Evolutionary conservation across 306 rosid genomes (phyloP).

Genomic region (Sicyos baderoa): DNA sequence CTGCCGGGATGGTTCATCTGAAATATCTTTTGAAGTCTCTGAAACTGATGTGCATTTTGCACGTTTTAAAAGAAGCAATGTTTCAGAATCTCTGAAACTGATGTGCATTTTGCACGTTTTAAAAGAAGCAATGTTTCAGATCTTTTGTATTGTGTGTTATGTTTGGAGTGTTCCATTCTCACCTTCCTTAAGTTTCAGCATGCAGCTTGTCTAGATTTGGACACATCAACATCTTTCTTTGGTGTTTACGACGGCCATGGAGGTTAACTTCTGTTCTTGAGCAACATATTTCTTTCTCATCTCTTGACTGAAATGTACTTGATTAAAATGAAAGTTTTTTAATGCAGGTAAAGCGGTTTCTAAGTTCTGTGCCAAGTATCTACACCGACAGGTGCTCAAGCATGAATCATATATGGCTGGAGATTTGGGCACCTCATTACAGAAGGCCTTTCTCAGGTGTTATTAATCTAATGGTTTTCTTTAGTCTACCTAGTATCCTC

Average conservation of each 20-base stretch:
- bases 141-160: neutral
- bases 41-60: neutral
- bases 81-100: neutral
- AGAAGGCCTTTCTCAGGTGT: conserved; percentile 90
- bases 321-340: neutral
- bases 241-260: conserved; percentile 99
- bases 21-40: conserved; percentile 5
- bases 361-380: conserved; percentile 87
- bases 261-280: conserved; percentile 36
- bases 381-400: conserved; percentile 68
- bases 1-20: neutral
- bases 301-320: neutral
- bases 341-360: conserved; percentile 90
- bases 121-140: neutral
- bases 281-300: neutral
- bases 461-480: neutral
- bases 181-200: conserved; percentile 46
- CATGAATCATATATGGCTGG: conserved; percentile 71
- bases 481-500: neutral
- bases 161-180: conserved; percentile 7
- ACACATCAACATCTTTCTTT: conserved; percentile 76
- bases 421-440: conserved; percentile 59
- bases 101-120: conserved; percentile 1
- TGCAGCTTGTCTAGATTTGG: conserved; percentile 76
- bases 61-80: neutral